Evolutionary conservation across 1,284 basidiomycete species (phyloP).

Genomic region (Flammula alnicola): DNA sequence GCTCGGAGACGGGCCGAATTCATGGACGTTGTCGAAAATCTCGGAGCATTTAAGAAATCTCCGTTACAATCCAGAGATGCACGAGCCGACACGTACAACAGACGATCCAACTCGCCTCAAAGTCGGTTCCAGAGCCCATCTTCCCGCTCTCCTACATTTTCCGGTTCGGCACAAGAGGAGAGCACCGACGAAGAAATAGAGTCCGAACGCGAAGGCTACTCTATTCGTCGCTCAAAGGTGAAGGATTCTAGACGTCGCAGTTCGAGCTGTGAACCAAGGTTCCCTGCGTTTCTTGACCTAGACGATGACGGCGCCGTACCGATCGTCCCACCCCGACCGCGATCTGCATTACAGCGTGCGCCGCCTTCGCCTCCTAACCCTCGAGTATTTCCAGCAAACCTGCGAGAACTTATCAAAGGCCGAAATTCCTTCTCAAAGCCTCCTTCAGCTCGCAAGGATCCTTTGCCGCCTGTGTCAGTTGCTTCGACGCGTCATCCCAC

Average conservation of each 20-base stretch:
- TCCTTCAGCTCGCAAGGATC: neutral
- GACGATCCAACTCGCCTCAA: neutral
- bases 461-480: neutral
- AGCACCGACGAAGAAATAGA: constrained; percentile 18
- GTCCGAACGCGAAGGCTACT: constrained; percentile 22
- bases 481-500: neutral
- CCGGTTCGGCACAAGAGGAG: neutral
- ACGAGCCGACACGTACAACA: neutral
- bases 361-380: constrained; percentile 9
- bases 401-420: constrained; percentile 22
- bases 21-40: neutral
- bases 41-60: neutral
- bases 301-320: constrained; percentile 16
- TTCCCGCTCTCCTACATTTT: constrained; percentile 12
- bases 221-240: constrained; percentile 7
- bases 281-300: constrained; percentile 15
- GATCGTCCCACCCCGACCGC: constrained; percentile 12
- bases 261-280: constrained; percentile 25
- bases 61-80: no score
- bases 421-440: constrained; percentile 14
- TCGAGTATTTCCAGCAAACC: constrained; percentile 12
- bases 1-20: neutral
- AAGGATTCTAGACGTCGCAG: constrained; percentile 18
- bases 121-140: neutral
- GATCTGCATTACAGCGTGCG: constrained; percentile 12